Evolutionary conservation across 345 rosid species (phyloP).

Genomic region (Eucalyptus regnans): DNA sequence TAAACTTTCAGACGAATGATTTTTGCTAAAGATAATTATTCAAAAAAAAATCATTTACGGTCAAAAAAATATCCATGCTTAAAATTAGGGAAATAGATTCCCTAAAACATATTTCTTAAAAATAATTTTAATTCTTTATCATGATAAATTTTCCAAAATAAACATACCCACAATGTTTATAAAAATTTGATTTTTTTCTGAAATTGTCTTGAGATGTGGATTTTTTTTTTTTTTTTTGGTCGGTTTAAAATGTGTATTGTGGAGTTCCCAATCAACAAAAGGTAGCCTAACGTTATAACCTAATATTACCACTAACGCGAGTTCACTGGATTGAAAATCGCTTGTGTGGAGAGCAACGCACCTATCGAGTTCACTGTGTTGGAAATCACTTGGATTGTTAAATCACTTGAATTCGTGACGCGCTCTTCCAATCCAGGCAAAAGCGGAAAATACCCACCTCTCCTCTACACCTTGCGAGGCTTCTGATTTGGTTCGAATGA

Average conservation of each 20-base stretch:
- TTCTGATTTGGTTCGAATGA: not conserved
- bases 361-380: too few species aligned
- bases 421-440: not conserved
- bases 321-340: not conserved
- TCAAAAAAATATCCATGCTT: not conserved
- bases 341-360: too few species aligned
- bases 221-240: not conserved
- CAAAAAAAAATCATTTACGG: fast-evolving
- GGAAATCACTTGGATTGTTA: not conserved
- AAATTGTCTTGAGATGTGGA: not conserved
- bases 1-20: too few species aligned
- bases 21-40: too few species aligned
- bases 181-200: not conserved
- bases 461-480: not conserved
- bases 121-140: fast-evolving
- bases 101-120: not conserved
- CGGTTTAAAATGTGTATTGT: not conserved
- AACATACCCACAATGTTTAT: not conserved
- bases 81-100: not conserved
- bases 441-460: not conserved
- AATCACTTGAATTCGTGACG: not conserved
- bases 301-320: not conserved
- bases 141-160: not conserved
- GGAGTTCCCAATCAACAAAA: not conserved
- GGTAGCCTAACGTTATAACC: not conserved